These are phyloP conservation scores for Fraxinus latifolia DNA, from an alignment of 305 asterid species.

Conservation along the genomic window DNA sequence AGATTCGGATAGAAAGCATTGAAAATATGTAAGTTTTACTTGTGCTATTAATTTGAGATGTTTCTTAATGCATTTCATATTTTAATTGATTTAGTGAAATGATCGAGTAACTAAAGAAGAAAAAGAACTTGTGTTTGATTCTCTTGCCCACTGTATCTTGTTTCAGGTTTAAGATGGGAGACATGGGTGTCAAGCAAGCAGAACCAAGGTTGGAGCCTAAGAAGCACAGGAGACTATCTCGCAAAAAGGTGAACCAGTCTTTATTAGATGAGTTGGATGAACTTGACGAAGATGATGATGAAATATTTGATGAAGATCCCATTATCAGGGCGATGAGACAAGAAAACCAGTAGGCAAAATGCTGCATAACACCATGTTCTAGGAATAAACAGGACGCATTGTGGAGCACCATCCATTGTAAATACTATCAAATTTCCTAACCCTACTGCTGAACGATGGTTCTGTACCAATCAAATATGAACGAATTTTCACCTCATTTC, in stretches of 20 bases:
- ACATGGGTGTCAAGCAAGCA: slow-evolving; percentile 72
- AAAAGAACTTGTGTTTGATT: neutral
- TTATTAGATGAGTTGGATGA: slow-evolving; percentile 68
- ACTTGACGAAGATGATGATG: slow-evolving; percentile 52
- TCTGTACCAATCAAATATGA: neutral
- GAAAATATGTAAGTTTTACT: neutral
- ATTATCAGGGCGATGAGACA: slow-evolving; percentile 39
- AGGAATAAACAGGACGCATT: neutral
- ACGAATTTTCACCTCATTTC: neutral
- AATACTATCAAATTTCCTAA: slow-evolving; percentile 14
- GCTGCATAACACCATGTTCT: slow-evolving; percentile 9
- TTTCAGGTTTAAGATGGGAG: slow-evolving; percentile 70
- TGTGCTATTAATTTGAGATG: neutral
- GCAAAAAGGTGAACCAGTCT: slow-evolving; percentile 81
- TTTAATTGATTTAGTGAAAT: neutral
- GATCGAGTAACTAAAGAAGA: neutral
- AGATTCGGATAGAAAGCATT: neutral
- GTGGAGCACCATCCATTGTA: slow-evolving; percentile 21
- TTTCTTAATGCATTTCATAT: neutral
- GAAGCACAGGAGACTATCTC: slow-evolving; percentile 87
- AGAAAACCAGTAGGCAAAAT: slow-evolving; percentile 28
- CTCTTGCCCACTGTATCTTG: neutral
- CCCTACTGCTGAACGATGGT: neutral
- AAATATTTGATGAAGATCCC: slow-evolving; percentile 34
- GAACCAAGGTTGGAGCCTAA: slow-evolving; percentile 82